phyloP scores from a whole-genome alignment of 1,284 basidiomycete species.

The Bondarzewia mesenterica region DNA sequence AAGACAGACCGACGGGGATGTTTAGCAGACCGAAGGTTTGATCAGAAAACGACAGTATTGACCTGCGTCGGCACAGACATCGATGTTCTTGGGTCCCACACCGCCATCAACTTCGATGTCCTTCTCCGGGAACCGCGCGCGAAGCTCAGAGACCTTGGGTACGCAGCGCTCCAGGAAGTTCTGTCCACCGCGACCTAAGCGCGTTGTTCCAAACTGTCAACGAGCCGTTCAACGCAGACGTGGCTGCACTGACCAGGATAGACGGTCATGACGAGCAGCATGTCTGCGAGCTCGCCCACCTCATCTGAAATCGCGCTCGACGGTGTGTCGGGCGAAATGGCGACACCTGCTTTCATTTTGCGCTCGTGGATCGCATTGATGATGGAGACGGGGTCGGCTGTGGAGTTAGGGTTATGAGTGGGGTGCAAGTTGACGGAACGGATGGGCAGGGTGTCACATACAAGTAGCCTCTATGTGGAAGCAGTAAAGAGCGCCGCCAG shows the following conservation, averaged over 20 bases:
- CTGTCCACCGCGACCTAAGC: constrained; percentile 82
- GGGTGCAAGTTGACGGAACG: neutral
- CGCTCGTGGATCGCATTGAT: constrained; percentile 70
- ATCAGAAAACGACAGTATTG: constrained; percentile 23
- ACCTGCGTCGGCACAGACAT: constrained; percentile 88
- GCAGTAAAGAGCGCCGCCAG: constrained; percentile 92
- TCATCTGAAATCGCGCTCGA: constrained; percentile 79
- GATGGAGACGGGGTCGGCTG: constrained; percentile 68
- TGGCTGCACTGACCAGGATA: constrained; percentile 57
- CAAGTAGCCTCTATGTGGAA: constrained; percentile 97
- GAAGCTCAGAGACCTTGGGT: constrained; percentile 88
- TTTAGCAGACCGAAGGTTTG: too few relatives aligned
- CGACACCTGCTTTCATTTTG: constrained; percentile 88
- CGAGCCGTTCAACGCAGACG: neutral
- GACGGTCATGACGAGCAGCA: constrained; percentile 97
- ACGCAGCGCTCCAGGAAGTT: constrained; percentile 95
- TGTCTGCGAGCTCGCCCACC: constrained; percentile 75
- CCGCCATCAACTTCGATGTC: constrained; percentile 98
- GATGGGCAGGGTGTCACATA: constrained; percentile 32
- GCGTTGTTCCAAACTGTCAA: neutral
- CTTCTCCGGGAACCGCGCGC: constrained; percentile 83
- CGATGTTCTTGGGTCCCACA: constrained; percentile 87
- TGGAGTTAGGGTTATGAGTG: neutral
- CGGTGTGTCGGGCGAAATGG: constrained; percentile 90
- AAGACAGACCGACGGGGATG: neutral